phyloP scores from a whole-genome alignment of 257 asterid genomes.

The Solanum chilense region DNA sequence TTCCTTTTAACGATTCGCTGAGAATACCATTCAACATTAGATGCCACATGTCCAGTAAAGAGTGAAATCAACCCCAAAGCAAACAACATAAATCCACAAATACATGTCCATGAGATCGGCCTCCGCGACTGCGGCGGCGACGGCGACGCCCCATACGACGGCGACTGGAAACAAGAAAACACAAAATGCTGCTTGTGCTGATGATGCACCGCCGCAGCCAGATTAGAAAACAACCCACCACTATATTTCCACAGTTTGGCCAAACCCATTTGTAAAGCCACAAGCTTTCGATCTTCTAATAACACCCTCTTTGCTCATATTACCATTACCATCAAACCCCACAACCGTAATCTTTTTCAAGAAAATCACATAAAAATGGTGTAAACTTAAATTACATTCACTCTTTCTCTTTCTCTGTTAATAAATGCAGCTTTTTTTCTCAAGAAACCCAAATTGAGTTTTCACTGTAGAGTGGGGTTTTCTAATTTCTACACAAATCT shows the following conservation, averaged over 20 bases:
- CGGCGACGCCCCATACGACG: constrained; percentile 17
- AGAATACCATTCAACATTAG: constrained; percentile 93
- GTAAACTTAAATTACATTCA: not conserved
- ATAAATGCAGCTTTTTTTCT: not conserved
- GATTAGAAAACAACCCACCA: not conserved
- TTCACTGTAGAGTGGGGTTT: not conserved
- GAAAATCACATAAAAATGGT: not conserved
- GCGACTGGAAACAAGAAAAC: constrained; percentile 17
- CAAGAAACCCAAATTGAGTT: not conserved
- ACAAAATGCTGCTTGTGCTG: constrained; percentile 17
- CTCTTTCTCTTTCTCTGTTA: not conserved
- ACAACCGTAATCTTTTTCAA: not conserved
- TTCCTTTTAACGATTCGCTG: constrained; percentile 53
- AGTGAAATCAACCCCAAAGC: constrained; percentile 82
- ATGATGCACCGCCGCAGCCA: not conserved
- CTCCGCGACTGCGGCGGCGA: constrained; percentile 20
- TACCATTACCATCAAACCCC: not conserved
- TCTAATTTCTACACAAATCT: not conserved
- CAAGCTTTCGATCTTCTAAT: constrained; percentile 11
- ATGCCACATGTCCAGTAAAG: constrained; percentile 90
- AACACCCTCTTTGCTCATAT: constrained; percentile 22
- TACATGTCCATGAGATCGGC: constrained; percentile 70
- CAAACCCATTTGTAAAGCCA: constrained; percentile 48
- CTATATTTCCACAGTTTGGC: constrained; percentile 45
- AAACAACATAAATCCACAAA: constrained; percentile 76